Percentiles rank a stretch among this genome's conserved stretches.
Conservation (phyloP, 2,329 filamentous ascomycete species). For the Sporothrix protearum region DNA sequence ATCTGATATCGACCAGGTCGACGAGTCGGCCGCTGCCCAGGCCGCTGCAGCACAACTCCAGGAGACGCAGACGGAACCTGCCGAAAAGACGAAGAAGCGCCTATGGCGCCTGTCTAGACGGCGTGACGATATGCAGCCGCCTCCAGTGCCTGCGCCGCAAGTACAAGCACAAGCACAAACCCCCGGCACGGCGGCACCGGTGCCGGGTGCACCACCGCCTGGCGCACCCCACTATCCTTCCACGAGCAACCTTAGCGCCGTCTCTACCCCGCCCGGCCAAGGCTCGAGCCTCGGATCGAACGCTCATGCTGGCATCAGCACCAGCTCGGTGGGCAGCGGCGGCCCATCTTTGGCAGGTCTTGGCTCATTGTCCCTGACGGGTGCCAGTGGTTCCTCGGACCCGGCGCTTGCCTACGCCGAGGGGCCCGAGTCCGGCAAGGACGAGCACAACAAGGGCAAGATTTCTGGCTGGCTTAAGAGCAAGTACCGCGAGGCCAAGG, state of each 20-base stretch:
- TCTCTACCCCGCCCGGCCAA: constrained; percentile 38
- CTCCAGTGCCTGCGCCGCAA: not conserved
- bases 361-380: constrained; percentile 48
- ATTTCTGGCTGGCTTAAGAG: constrained; percentile 57
- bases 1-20: constrained; percentile 72
- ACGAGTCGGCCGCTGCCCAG: constrained; percentile 47
- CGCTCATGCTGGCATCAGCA: constrained; percentile 61
- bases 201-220: not conserved
- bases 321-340: constrained; percentile 64
- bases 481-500: constrained; percentile 59
- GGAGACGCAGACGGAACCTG: constrained; percentile 30
- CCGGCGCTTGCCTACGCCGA: constrained; percentile 41
- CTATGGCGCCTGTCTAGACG: constrained; percentile 70
- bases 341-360: constrained; percentile 30
- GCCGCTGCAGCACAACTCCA: constrained; percentile 29
- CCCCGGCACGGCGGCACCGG: too few species aligned
- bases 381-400: constrained; percentile 52
- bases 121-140: constrained; percentile 49
- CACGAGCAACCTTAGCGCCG: constrained; percentile 21
- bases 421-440: constrained; percentile 39
- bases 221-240: not conserved
- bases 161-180: not conserved
- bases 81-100: constrained; percentile 66
- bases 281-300: constrained; percentile 55
- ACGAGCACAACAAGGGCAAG: constrained; percentile 45